A percentile compares a stretch with the other conserved stretches of the same genome.
Evolutionary conservation across 805 yeast species (phyloP).

Genomic region (Maudiozyma barnettii): DNA sequence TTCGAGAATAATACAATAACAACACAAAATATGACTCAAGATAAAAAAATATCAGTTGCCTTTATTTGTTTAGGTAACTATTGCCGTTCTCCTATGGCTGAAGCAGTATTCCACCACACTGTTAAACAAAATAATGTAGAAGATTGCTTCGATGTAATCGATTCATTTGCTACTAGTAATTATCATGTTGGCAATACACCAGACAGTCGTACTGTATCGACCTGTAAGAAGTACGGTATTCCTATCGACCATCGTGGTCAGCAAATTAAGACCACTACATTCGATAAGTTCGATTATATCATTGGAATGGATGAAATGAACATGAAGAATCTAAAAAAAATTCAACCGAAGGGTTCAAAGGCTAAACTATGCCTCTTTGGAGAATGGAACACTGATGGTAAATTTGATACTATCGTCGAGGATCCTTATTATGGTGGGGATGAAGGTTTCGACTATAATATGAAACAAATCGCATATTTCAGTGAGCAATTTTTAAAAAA

Average conservation of each 20-base stretch:
- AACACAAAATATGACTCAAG: conserved; percentile 8
- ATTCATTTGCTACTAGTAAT: conserved; percentile 83
- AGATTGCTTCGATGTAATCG: conserved; percentile 45
- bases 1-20: not conserved
- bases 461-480: conserved; percentile 65
- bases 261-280: conserved; percentile 45
- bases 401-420: conserved; percentile 50
- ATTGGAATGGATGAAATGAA: conserved; percentile 67
- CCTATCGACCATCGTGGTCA: conserved; percentile 71
- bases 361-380: conserved; percentile 56
- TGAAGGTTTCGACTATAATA: conserved; percentile 74
- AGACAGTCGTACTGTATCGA: conserved; percentile 59
- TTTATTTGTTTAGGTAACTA: conserved; percentile 88
- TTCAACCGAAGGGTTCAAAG: conserved; percentile 41
- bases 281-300: conserved; percentile 52
- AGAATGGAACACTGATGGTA: conserved; percentile 53
- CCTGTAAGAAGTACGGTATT: conserved; percentile 63
- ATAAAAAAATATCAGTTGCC: conserved; percentile 49
- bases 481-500: conserved; percentile 55
- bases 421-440: conserved; percentile 92
- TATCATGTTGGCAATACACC: conserved; percentile 81
- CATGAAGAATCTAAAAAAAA: conserved; percentile 38
- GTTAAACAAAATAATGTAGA: conserved; percentile 41
- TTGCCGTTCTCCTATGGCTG: conserved; percentile 98
- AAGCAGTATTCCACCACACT: conserved; percentile 68